phyloP scores from a whole-genome alignment of 164 flowering plant species.

The Kingdonia uniflora region DNA sequence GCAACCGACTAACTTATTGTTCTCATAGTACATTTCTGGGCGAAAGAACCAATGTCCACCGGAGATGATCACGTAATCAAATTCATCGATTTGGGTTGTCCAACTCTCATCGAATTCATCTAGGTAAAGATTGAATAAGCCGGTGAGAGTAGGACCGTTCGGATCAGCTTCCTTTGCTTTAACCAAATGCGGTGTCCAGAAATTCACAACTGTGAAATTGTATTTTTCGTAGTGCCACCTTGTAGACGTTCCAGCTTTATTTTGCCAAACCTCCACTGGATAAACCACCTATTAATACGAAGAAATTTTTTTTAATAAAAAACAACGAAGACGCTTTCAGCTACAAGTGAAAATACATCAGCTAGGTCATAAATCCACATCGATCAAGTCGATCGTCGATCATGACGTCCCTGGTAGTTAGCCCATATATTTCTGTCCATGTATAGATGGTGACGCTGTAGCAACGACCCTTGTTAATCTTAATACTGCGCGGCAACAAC shows the following conservation, averaged over 20 bases:
- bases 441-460: too few relatives aligned
- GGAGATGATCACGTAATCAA: conserved; percentile 49
- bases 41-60: conserved; percentile 66
- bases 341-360: too few relatives aligned
- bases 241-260: neutral
- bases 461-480: too few relatives aligned
- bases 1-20: conserved; percentile 34
- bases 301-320: too few relatives aligned
- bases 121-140: conserved; percentile 26
- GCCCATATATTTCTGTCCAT: too few relatives aligned
- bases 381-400: too few relatives aligned
- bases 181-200: conserved; percentile 9
- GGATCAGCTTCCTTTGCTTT: conserved; percentile 8
- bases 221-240: conserved; percentile 1
- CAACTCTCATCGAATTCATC: conserved; percentile 32
- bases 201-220: conserved; percentile 7
- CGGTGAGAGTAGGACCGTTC: conserved; percentile 7
- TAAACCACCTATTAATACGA: conserved; percentile 13
- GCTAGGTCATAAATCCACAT: too few relatives aligned
- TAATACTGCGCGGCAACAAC: too few relatives aligned
- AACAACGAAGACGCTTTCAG: too few relatives aligned
- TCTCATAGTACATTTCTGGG: conserved; percentile 32
- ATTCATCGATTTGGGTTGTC: conserved; percentile 31
- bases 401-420: too few relatives aligned
- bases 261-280: conserved; percentile 8